A percentile compares a stretch with the other conserved stretches of the same genome.
These are phyloP conservation scores for Tinospora cordifolia DNA, from an alignment of 164 flowering plant genomes.

Conservation along the genomic window DNA sequence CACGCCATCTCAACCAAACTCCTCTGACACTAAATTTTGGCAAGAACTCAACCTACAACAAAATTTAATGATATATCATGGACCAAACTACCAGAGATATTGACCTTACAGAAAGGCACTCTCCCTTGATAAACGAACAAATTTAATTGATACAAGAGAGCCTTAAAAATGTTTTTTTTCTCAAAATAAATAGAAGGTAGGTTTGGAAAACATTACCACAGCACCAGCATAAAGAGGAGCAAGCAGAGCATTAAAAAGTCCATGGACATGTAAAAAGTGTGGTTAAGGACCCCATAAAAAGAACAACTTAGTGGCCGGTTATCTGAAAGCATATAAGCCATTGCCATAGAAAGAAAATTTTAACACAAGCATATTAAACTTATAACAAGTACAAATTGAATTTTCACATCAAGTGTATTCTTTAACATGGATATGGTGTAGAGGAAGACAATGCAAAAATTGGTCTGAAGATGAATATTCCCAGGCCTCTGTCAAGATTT, in stretches of 20 bases:
- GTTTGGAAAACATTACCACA: slow-evolving; percentile 38
- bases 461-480: slow-evolving; percentile 74
- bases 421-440: slow-evolving; percentile 83
- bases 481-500: slow-evolving; percentile 85
- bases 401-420: neutral
- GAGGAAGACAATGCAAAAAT: slow-evolving; percentile 84
- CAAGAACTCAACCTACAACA: slow-evolving; percentile 87
- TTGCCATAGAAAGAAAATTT: neutral
- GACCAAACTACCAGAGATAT: slow-evolving; percentile 1
- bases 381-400: slow-evolving; percentile 8
- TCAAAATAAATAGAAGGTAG: slow-evolving; percentile 1
- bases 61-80: slow-evolving; percentile 14
- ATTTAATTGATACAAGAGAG: slow-evolving; percentile 1
- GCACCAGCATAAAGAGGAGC: slow-evolving; percentile 98
- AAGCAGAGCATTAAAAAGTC: slow-evolving; percentile 88
- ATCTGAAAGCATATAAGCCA: neutral
- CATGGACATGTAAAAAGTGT: slow-evolving; percentile 76
- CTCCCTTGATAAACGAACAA: neutral
- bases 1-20: slow-evolving; percentile 97
- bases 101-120: neutral
- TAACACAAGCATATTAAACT: slow-evolving; percentile 1
- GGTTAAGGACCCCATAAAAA: slow-evolving; percentile 49
- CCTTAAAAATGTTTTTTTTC: neutral
- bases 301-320: neutral
- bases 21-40: slow-evolving; percentile 98